These are phyloP conservation scores for Yamadazyma atmosphaerica DNA, from an alignment of 1,139 yeast genomes.

Conservation along the genomic window DNA sequence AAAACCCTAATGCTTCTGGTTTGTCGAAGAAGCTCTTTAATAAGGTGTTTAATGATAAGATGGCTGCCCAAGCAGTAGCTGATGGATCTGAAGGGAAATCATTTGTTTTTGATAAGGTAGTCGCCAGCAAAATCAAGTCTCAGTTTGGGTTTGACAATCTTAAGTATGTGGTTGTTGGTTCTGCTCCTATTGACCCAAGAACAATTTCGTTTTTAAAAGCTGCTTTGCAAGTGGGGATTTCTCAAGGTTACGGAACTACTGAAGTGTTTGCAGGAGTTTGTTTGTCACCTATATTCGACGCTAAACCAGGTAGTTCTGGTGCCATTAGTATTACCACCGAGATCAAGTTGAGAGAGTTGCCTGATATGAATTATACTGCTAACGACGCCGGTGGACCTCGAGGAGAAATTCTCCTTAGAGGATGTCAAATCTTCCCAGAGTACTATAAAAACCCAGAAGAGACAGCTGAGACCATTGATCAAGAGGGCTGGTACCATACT, in stretches of 20 bases:
- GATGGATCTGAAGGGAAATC: constrained; percentile 20
- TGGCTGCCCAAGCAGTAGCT: constrained; percentile 9
- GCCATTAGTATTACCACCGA: constrained; percentile 34
- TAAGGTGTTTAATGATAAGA: constrained; percentile 20
- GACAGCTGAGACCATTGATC: constrained; percentile 47
- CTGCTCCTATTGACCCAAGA: constrained; percentile 46
- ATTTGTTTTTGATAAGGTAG: constrained; percentile 31
- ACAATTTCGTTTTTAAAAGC: constrained; percentile 44
- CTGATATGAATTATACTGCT: constrained; percentile 37
- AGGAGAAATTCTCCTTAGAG: constrained; percentile 43
- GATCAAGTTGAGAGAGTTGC: constrained; percentile 36
- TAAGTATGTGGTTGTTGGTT: constrained; percentile 31
- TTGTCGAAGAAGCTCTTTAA: constrained; percentile 26
- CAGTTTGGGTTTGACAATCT: constrained; percentile 34
- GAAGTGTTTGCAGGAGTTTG: constrained; percentile 47
- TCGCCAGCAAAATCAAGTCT: constrained; percentile 28
- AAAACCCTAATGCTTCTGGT: constrained; percentile 37
- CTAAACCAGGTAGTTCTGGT: constrained; percentile 46
- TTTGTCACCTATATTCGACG: constrained; percentile 30
- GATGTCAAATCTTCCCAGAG: constrained; percentile 37
- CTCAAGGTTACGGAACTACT: constrained; percentile 49
- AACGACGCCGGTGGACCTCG: constrained; percentile 37
- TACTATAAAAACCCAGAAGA: constrained; percentile 43
- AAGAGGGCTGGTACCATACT: constrained; percentile 53
- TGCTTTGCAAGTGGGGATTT: constrained; percentile 36